Conservation (phyloP, 225 moss, liverwort and hornwort genomes). For the Ulota crispa region DNA sequence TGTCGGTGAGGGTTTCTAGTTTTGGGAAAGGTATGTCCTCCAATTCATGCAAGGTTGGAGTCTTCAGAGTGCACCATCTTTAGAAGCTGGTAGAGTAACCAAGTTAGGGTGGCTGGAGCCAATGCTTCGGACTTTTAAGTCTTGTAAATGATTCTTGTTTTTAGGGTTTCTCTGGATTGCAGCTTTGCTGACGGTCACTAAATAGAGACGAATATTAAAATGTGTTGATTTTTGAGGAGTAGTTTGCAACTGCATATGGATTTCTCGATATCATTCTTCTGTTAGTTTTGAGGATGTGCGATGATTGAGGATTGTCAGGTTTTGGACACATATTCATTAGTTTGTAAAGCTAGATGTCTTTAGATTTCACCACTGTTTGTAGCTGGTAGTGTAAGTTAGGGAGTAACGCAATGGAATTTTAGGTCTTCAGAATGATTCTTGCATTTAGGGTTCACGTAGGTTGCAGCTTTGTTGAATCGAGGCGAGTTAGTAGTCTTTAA, state of each 20-base stretch:
- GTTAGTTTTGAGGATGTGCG: background rate
- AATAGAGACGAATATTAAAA: background rate
- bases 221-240: background rate
- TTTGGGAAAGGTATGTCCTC: background rate
- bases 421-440: background rate
- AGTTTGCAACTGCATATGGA: background rate
- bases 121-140: background rate
- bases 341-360: background rate
- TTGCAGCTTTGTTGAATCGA: background rate
- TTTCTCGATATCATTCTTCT: background rate
- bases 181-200: background rate
- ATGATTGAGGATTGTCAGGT: background rate
- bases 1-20: background rate
- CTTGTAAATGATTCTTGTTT: background rate
- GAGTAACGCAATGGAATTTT: background rate
- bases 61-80: background rate
- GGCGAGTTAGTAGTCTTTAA: background rate
- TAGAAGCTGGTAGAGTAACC: background rate
- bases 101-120: too few relatives aligned
- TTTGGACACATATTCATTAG: background rate
- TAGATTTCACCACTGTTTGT: background rate
- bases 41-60: background rate
- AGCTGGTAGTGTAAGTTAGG: background rate
- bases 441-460: background rate
- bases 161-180: conserved; percentile 4